Evolutionary conservation across 805 yeast species (phyloP), one percentile per base, ranked within the genome.

Genomic region (Torulaspora delbrueckii): DNA sequence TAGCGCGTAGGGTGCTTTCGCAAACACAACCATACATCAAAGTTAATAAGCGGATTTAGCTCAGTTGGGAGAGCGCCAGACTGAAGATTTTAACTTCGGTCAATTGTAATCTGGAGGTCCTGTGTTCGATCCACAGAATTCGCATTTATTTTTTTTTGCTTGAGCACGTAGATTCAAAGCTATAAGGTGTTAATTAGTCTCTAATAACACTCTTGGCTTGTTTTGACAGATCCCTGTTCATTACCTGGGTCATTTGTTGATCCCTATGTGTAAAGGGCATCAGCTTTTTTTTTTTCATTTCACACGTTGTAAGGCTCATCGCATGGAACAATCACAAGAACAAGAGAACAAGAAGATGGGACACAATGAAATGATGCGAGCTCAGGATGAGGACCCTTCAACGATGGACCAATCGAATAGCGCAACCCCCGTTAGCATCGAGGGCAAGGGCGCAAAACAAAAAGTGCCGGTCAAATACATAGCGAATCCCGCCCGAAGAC

Each of bases 401-500:
- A 19, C 22, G 8, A 37, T 25, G 33, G 42, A 27, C 4, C 16
- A 22, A 4, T 40, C 42, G 6, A n/a, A 31, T 25, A 45, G 48
- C 38, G 33, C 42, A 5, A 39, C 39, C 8, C 47, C 47, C 5
- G 8, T 35, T 5, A 19, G 35, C 26, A 19, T 22, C 12, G 46
- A 43, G 25, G 40, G 24, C 12, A 37, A 32, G 19, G 26, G 23
- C 22, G 22, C 45, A 9, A 42, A 42, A 13, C 45, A 37, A n/a
- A 48, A 48, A 41, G 32, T 45, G 8, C 58, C 57, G 1, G 88
- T 91, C 66, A 85, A 86, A 71, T 91, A 89, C 63, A 91, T 91
- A 58, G 95, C 88, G 70, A 97, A 91, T 68, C 90, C 88, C 69
- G 85, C 96, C 13, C 79, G 97, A 65, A 82, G 99, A 59, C 98